phyloP scores from a whole-genome alignment of 768 basidiomycete species.

The Plicaturopsis crispa region DNA sequence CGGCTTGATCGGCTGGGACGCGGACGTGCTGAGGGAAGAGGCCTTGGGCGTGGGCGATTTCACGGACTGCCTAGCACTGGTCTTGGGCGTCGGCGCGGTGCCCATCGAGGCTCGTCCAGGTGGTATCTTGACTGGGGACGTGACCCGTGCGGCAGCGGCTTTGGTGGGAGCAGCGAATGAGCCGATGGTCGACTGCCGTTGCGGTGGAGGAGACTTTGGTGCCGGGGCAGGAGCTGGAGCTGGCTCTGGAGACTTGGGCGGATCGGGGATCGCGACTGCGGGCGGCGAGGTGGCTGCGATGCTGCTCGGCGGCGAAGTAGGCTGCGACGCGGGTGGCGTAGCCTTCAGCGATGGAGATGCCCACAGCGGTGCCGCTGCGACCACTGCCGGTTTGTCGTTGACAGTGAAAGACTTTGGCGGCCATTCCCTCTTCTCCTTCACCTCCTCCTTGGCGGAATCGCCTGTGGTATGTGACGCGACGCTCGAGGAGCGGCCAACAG shows the following conservation, averaged over 20 bases:
- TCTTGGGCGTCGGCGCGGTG: conserved; percentile 9
- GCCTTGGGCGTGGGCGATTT: conserved; percentile 7
- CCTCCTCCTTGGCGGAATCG: conserved; percentile 60
- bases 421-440: conserved; percentile 72
- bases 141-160: too few species aligned
- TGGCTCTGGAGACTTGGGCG: conserved; percentile 14
- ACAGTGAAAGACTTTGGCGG: conserved; percentile 45
- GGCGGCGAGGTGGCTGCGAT: conserved; percentile 3
- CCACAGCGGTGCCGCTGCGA: conserved; percentile 29
- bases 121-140: too few species aligned
- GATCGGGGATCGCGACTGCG: conserved; percentile 11
- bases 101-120: too few species aligned
- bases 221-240: conserved; percentile 12
- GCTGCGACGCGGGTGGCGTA: conserved; percentile 3
- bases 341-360: conserved; percentile 6
- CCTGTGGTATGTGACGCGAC: conserved; percentile 56
- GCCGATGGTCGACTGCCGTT: too few species aligned
- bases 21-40: conserved; percentile 25
- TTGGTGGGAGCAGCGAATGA: conserved; percentile 25
- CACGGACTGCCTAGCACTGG: too few species aligned
- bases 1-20: conserved; percentile 26
- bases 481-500: conserved; percentile 54
- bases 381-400: conserved; percentile 24
- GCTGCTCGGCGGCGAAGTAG: conserved; percentile 1
- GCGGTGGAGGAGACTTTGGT: background rate